Conservation (phyloP, 2,329 filamentous ascomycete genomes). For the Clarireedia sp. region DNA sequence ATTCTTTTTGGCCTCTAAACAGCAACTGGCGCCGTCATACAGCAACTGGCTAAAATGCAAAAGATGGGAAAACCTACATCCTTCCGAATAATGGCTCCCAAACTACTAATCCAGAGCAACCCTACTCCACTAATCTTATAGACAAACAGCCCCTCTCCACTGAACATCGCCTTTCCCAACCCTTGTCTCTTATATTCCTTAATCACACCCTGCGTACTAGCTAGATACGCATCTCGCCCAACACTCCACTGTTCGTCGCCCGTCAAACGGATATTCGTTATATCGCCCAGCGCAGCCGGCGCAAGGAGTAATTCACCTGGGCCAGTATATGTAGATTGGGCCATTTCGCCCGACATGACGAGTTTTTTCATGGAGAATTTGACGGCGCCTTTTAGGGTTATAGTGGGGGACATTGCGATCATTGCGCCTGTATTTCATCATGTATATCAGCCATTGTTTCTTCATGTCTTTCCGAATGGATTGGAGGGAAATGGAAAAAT, state of each 20-base stretch:
- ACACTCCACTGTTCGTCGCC: conserved; percentile 75
- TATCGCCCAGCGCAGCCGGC: conserved; percentile 72
- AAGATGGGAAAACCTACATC: conserved; percentile 53
- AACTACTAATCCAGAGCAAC: conserved; percentile 82
- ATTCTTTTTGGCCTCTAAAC: background rate
- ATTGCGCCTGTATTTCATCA: conserved; percentile 54
- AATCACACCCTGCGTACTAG: conserved; percentile 75
- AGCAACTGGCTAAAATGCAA: background rate
- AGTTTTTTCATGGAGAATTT: conserved; percentile 91
- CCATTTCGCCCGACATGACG: conserved; percentile 72
- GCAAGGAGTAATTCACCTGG: conserved; percentile 85
- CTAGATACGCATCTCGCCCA: conserved; percentile 79
- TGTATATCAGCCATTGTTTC: background rate
- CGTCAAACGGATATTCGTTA: conserved; percentile 67
- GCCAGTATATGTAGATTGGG: conserved; percentile 72
- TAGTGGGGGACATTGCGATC: conserved; percentile 88
- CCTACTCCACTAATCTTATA: conserved; percentile 79
- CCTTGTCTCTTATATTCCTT: conserved; percentile 84
- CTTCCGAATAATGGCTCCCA: conserved; percentile 91
- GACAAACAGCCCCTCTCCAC: conserved; percentile 83
- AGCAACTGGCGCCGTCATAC: background rate
- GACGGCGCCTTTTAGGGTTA: conserved; percentile 73
- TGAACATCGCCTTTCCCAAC: conserved; percentile 85
- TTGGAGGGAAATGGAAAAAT: background rate
- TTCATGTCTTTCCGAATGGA: background rate